These are phyloP conservation scores for Bassia scoparia DNA, from an alignment of 148 eudicot species.

Conservation along the genomic window DNA sequence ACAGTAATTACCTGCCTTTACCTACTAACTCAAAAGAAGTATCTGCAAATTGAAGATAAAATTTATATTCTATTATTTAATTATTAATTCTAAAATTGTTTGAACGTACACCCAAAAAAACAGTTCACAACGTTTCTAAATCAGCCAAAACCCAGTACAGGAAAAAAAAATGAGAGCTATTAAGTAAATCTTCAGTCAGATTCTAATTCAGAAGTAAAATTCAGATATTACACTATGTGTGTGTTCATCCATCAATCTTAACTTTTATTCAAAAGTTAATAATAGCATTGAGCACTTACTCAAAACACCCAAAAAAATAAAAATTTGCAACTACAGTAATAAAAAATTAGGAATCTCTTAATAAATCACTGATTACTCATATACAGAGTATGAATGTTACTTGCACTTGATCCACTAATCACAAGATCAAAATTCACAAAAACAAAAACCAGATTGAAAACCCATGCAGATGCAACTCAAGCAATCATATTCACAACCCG, in stretches of 20 bases:
- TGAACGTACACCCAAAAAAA: neutral
- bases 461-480: neutral
- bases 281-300: neutral
- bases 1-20: neutral
- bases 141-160: neutral
- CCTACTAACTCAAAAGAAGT: neutral
- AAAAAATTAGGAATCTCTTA: neutral
- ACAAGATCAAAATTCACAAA: neutral
- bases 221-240: neutral
- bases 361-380: neutral
- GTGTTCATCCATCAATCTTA: neutral
- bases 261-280: neutral
- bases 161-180: neutral
- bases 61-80: neutral
- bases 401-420: slow-evolving; percentile 2
- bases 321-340: neutral
- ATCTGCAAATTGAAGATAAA: neutral
- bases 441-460: neutral
- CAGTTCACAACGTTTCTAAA: neutral
- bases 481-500: neutral
- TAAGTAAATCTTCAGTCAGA: neutral
- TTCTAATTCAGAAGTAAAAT: neutral
- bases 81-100: slow-evolving; percentile 4
- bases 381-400: neutral
- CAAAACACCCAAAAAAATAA: neutral